Evolutionary conservation across 2,329 filamentous ascomycete genomes (phyloP), one percentile per base, ranked within the genome.

Genomic region (Exophiala xenobiotica): DNA sequence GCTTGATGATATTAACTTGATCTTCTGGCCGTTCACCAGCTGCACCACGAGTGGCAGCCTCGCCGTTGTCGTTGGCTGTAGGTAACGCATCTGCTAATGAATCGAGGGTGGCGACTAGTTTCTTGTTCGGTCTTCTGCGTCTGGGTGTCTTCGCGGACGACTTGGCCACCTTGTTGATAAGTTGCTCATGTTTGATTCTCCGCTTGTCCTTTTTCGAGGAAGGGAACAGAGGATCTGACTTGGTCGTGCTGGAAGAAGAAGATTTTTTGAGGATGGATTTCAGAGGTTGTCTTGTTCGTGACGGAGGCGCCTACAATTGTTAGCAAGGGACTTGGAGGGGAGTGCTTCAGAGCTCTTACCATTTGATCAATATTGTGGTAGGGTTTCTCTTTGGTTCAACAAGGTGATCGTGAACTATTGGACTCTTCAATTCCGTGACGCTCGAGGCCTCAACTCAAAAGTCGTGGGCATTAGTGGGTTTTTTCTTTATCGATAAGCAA

Each of bases 131-230:
- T 3, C 86, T 72, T 59, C 87, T 77, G 6, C 83, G 79, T 68
- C 78, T 74, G 6, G 77, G 68, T 65, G 78, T 82, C 47, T 68
- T 68, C 46, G 70, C 37, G 4, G 64, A 59, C 14, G 64, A 65
- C 60, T 90, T 89, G 59, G 83, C 75, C 63, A 96, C 87, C 57
- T 85, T 87, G 16, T 83, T 85, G 22, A 95, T 76, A 59, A 97
- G 90, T 11, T 84, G 73, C 0, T 87, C 86, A 75, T 89, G 89
- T 66, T 90, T 91, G 63, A 95, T 88, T 26, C 78, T 74, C 19
- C 86, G 87, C 74, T 92, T 95, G 74, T 95, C 88, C 66, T 81
- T 85, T 71, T 96, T 97, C 57, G 79, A 83, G 48, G 83, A 79
- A 54, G 83, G 74, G 70, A 92, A 91, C 5, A 62, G 51, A 23